A percentile compares a stretch with the other conserved stretches of the same genome.
Conservation (phyloP, 306 rosid species). For the Astragalus glycyphyllos region DNA sequence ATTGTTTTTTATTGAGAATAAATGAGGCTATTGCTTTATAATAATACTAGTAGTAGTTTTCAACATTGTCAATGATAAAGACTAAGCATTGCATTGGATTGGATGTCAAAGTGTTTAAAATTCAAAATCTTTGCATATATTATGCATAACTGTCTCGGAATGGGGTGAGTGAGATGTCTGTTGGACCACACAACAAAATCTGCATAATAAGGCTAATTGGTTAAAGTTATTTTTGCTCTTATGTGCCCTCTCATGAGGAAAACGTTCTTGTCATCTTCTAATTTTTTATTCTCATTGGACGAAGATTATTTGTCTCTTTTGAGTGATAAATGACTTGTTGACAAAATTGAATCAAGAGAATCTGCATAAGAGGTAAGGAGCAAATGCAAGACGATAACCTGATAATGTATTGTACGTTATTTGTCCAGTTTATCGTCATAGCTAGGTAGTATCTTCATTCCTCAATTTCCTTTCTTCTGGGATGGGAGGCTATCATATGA, state of each 20-base stretch:
- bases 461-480: not conserved
- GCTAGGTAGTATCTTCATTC: conserved; percentile 2
- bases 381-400: conserved; percentile 22
- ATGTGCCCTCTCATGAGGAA: conserved; percentile 25
- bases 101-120: conserved; percentile 17
- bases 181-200: conserved; percentile 51
- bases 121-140: conserved; percentile 23
- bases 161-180: conserved; percentile 49
- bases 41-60: not conserved
- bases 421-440: conserved; percentile 10
- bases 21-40: not conserved
- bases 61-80: conserved; percentile 20
- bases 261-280: conserved; percentile 21
- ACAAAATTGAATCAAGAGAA: conserved; percentile 22
- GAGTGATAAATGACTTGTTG: conserved; percentile 5
- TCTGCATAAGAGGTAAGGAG: conserved; percentile 28
- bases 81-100: not conserved
- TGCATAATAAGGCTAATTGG: conserved; percentile 41
- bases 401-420: conserved; percentile 1
- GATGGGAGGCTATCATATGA: not conserved
- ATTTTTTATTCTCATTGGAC: conserved; percentile 13
- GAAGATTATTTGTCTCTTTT: conserved; percentile 34
- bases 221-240: conserved; percentile 35
- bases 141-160: conserved; percentile 34
- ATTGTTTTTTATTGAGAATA: too few relatives aligned